phyloP scores from a whole-genome alignment of 1,284 basidiomycete species.

The Ganoderma lingzhi region DNA sequence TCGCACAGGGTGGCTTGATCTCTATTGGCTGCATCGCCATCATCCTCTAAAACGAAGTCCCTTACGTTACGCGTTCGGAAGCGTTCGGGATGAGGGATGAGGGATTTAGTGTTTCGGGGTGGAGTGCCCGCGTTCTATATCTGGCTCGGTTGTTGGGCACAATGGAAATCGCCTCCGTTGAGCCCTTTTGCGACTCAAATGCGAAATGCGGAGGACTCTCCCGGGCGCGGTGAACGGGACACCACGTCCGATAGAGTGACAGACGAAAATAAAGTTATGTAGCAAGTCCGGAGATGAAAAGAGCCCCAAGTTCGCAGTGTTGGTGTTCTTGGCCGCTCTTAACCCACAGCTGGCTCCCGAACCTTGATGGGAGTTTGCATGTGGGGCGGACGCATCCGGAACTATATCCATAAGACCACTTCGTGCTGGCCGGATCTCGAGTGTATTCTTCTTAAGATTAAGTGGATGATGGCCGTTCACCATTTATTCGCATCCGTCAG shows the following conservation, averaged over 20 bases:
- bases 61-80: background rate
- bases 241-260: background rate
- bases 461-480: background rate
- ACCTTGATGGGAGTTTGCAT: background rate
- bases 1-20: constrained; percentile 30
- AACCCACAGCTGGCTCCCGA: background rate
- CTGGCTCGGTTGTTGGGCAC: background rate
- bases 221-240: background rate
- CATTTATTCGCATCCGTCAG: background rate
- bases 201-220: background rate
- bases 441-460: background rate
- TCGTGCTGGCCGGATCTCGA: background rate
- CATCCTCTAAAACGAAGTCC: constrained; percentile 17
- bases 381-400: background rate
- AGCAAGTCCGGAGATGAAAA: background rate
- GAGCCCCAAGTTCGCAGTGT: background rate
- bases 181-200: background rate
- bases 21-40: constrained; percentile 34
- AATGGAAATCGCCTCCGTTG: background rate
- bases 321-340: background rate
- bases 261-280: constrained; percentile 8
- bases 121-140: background rate
- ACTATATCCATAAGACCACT: background rate
- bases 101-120: background rate
- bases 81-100: background rate